These are phyloP conservation scores for Colletotrichum zoysiae DNA, from an alignment of 2,329 filamentous ascomycete species.

Conservation along the genomic window DNA sequence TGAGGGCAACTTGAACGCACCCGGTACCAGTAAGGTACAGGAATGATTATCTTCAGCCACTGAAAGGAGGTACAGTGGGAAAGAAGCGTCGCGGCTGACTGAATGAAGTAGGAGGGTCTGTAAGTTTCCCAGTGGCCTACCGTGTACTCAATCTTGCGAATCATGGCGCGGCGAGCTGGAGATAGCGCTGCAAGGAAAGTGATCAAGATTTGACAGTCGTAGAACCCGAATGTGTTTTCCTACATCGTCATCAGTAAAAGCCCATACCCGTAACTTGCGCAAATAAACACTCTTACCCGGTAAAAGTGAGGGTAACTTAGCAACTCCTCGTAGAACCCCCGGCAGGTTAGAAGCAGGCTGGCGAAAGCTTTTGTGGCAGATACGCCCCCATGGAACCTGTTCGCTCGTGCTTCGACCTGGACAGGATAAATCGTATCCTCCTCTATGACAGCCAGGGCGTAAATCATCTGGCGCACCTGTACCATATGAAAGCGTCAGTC, in stretches of 20 bases:
- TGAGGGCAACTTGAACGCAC: accelerated
- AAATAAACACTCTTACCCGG: not conserved
- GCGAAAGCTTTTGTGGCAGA: slow-evolving; percentile 3
- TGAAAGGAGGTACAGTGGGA: slow-evolving; percentile 9
- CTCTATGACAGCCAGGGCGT: slow-evolving; percentile 13
- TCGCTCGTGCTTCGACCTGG: not conserved
- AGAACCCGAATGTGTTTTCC: slow-evolving; percentile 12
- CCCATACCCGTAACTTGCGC: not conserved
- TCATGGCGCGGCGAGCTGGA: slow-evolving; percentile 15
- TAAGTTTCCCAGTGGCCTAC: not conserved
- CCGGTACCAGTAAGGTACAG: accelerated
- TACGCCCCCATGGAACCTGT: slow-evolving; percentile 12
- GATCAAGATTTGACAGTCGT: not conserved
- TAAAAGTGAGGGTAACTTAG: slow-evolving; percentile 9
- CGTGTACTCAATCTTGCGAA: not conserved
- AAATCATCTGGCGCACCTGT: slow-evolving; percentile 20
- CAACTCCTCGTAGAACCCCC: not conserved
- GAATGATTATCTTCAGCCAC: not conserved
- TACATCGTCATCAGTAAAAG: not conserved
- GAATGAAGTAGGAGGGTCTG: not conserved
- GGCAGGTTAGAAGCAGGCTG: slow-evolving; percentile 12
- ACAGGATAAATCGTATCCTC: slow-evolving; percentile 1
- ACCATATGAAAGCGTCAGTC: not conserved
- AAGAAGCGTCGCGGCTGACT: slow-evolving; percentile 1
- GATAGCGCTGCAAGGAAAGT: slow-evolving; percentile 18